Percentiles rank a stretch among this genome's conserved stretches.
Conservation (phyloP, 2,329 filamentous ascomycete species). For the Xylaria hypoxylon region DNA sequence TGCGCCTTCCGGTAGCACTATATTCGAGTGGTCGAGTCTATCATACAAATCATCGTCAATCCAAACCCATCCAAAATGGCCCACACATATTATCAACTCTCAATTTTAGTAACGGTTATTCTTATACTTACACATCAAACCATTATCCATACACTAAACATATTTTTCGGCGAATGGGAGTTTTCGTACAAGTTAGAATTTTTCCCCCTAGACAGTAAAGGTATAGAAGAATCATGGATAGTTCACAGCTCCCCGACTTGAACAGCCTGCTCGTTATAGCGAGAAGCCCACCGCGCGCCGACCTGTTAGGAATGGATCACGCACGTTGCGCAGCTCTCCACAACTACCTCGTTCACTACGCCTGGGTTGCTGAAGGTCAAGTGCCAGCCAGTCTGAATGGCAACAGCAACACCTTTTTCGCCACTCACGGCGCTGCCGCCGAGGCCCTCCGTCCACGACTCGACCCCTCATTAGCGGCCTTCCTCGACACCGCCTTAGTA, state of each 20-base stretch:
- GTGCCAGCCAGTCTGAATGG: slow-evolving; percentile 36
- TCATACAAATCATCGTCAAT: background rate
- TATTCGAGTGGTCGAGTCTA: background rate
- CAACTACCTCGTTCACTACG: slow-evolving; percentile 49
- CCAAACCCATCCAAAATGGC: background rate
- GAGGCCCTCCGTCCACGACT: slow-evolving; percentile 45
- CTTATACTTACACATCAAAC: too few relatives aligned
- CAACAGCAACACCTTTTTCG: slow-evolving; percentile 42
- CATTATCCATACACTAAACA: too few relatives aligned
- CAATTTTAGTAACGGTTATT: too few relatives aligned
- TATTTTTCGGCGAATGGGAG: too few relatives aligned
- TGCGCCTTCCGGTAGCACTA: background rate
- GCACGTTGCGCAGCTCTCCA: slow-evolving; percentile 50
- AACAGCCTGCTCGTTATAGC: slow-evolving; percentile 45
- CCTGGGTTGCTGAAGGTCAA: slow-evolving; percentile 45
- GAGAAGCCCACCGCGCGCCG: slow-evolving; percentile 45
- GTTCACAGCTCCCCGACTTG: slow-evolving; percentile 31
- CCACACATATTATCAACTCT: background rate
- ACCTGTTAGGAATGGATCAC: slow-evolving; percentile 46
- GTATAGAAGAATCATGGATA: slow-evolving; percentile 28
- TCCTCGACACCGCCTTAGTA: slow-evolving; percentile 43
- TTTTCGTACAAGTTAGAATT: background rate
- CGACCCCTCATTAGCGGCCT: slow-evolving; percentile 44
- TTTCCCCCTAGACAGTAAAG: background rate
- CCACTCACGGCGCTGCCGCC: slow-evolving; percentile 39